These are phyloP conservation scores for Trypethelium eluteriae DNA, from an alignment of 495 filamentous ascomycete genomes.

Conservation along the genomic window DNA sequence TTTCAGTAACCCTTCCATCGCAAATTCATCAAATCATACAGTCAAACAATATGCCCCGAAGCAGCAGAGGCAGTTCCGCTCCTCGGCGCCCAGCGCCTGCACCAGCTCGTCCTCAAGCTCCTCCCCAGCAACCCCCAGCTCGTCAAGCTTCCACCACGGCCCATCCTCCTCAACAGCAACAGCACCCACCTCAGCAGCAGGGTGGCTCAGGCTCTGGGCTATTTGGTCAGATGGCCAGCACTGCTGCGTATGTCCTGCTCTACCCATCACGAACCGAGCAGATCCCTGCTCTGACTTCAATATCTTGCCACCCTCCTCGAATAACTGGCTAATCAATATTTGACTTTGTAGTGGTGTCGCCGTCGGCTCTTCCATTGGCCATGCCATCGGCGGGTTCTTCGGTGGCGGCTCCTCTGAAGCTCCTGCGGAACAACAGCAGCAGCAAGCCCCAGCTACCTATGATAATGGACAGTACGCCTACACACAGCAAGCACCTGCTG, in stretches of 20 bases:
- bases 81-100: slow-evolving; percentile 27
- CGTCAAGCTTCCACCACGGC: slow-evolving; percentile 35
- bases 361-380: slow-evolving; percentile 87
- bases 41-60: slow-evolving; percentile 7
- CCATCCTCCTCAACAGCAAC: slow-evolving; percentile 26
- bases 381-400: slow-evolving; percentile 83
- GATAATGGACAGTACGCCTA: slow-evolving; percentile 38
- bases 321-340: not conserved
- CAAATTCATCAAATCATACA: not conserved
- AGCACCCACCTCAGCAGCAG: slow-evolving; percentile 22
- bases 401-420: slow-evolving; percentile 57
- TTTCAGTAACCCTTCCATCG: not conserved
- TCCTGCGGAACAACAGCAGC: slow-evolving; percentile 44
- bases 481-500: slow-evolving; percentile 45
- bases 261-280: not conserved
- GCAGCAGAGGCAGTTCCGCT: slow-evolving; percentile 20
- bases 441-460: slow-evolving; percentile 39
- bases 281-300: not conserved
- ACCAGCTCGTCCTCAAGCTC: slow-evolving; percentile 20
- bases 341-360: slow-evolving; percentile 69
- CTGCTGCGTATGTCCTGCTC: slow-evolving; percentile 39
- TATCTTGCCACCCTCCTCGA: slow-evolving; percentile 9
- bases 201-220: slow-evolving; percentile 33
- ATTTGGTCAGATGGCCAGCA: slow-evolving; percentile 42
- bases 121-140: slow-evolving; percentile 29